Evolutionary conservation across 2,329 filamentous ascomycete genomes (phyloP).

Genomic region (Nemania bipapillata): DNA sequence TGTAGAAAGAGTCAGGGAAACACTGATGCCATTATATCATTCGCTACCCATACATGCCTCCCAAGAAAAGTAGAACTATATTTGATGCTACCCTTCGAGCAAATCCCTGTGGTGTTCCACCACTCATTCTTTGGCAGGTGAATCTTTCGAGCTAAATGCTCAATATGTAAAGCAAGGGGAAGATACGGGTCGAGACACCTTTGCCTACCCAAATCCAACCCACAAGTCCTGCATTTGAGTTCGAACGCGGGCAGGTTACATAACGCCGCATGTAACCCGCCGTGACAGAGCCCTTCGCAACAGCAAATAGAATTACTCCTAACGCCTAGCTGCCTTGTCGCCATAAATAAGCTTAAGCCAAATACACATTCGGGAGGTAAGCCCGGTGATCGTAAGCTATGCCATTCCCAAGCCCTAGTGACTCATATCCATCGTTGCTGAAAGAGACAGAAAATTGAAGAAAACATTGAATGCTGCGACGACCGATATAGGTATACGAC

Average conservation of each 20-base stretch:
- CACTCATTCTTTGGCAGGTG: neutral
- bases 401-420: conserved; percentile 12
- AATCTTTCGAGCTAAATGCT: neutral
- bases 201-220: neutral
- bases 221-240: neutral
- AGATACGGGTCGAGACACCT: neutral
- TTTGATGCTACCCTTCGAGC: conserved; percentile 2
- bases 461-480: neutral
- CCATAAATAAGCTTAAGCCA: conserved; percentile 26
- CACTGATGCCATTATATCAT: conserved; percentile 1
- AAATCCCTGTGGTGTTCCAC: conserved; percentile 9
- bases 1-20: neutral
- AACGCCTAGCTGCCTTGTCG: conserved; percentile 26
- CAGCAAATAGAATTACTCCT: conserved; percentile 26
- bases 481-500: neutral
- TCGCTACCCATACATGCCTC: neutral
- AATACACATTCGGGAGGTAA: conserved; percentile 4
- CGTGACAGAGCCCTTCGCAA: conserved; percentile 1
- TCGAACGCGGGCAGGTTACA: neutral
- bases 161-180: neutral
- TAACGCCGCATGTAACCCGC: neutral
- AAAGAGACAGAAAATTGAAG: neutral
- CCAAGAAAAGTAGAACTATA: conserved; percentile 1
- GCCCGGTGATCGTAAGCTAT: conserved; percentile 3
- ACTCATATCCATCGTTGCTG: neutral